Evolutionary conservation across 257 asterid genomes (phyloP).

Genomic region (Solanum pinnatisectum): DNA sequence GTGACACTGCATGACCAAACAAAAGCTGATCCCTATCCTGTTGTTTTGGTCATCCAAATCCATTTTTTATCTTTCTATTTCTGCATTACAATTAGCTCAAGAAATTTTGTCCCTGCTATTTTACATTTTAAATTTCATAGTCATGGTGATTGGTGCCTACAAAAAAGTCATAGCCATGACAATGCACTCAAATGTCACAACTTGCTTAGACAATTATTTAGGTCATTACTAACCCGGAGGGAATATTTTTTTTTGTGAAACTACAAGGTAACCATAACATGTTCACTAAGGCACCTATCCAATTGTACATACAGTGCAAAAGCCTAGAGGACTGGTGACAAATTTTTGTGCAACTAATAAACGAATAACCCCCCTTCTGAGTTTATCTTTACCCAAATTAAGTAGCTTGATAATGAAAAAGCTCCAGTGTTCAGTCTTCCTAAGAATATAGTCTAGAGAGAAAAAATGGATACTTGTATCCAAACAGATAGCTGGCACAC

Average conservation of each 20-base stretch:
- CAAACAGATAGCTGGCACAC: background rate
- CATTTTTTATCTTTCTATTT: background rate
- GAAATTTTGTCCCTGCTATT: background rate
- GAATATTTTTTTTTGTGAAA: background rate
- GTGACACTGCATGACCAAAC: background rate
- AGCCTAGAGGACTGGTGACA: background rate
- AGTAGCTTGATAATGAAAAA: background rate
- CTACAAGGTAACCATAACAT: background rate
- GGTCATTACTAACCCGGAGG: background rate
- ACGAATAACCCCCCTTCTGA: background rate
- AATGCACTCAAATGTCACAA: background rate
- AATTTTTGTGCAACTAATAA: background rate
- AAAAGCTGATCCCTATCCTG: background rate
- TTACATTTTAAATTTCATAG: background rate
- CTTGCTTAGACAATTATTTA: background rate
- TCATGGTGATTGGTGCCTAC: background rate
- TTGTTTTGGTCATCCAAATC: background rate
- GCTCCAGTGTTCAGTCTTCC: background rate
- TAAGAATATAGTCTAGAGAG: background rate
- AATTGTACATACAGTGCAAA: background rate
- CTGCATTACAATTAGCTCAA: background rate
- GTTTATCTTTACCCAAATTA: background rate
- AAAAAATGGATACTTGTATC: conserved; percentile 2
- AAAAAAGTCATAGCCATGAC: background rate
- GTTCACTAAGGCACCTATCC: background rate